These are phyloP conservation scores for Gastrodia elata DNA, from an alignment of 106 monocot genomes.

Conservation along the genomic window DNA sequence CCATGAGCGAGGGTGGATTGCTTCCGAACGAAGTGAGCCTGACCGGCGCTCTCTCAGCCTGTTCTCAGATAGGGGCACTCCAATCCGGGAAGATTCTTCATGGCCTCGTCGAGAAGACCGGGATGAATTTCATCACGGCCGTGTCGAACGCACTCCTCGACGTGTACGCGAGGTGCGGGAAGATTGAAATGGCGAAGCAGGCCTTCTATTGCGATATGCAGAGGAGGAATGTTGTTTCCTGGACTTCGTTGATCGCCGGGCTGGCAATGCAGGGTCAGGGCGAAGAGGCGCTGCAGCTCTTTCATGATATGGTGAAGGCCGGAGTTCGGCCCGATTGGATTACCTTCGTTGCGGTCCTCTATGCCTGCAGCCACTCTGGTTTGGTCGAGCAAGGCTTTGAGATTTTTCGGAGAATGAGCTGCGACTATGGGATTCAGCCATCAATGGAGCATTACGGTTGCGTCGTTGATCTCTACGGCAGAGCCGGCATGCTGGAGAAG, in stretches of 20 bases:
- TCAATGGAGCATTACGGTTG: slow-evolving; percentile 67
- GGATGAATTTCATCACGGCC: slow-evolving; percentile 15
- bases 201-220: slow-evolving; percentile 36
- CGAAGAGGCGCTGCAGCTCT: slow-evolving; percentile 36
- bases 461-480: slow-evolving; percentile 66
- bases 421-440: slow-evolving; percentile 22
- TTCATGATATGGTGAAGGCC: slow-evolving; percentile 37
- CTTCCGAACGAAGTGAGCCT: slow-evolving; percentile 47
- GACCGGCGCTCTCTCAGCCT: slow-evolving; percentile 40
- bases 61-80: slow-evolving; percentile 45
- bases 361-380: slow-evolving; percentile 68
- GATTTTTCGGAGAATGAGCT: slow-evolving; percentile 39
- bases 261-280: slow-evolving; percentile 59
- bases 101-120: slow-evolving; percentile 23
- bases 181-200: slow-evolving; percentile 28
- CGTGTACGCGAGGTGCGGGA: slow-evolving; percentile 56
- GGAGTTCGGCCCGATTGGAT: slow-evolving; percentile 43
- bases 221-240: slow-evolving; percentile 37
- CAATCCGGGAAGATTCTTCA: slow-evolving; percentile 43
- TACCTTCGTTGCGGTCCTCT: slow-evolving; percentile 48
- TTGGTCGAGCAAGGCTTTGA: slow-evolving; percentile 30
- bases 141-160: slow-evolving; percentile 52
- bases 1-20: slow-evolving; percentile 22
- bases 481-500: slow-evolving; percentile 51
- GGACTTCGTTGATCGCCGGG: slow-evolving; percentile 58